phyloP scores from a whole-genome alignment of 192 early-diverging fungal genomes.

The Coemansia sp. region DNA sequence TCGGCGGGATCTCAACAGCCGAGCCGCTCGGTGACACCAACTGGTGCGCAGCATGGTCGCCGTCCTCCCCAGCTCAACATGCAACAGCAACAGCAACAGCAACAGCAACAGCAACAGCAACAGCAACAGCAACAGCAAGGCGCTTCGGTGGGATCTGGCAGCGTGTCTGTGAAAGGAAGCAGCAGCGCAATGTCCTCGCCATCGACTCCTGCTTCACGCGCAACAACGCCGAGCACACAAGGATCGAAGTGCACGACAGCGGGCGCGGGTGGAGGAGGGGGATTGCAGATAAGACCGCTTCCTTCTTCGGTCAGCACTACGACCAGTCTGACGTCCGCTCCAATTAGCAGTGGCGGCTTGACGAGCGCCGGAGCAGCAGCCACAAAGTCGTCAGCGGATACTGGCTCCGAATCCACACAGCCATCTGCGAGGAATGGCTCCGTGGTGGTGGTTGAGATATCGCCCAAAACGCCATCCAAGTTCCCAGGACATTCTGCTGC shows the following conservation, averaged over 20 bases:
- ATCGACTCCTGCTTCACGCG: conserved; percentile 31
- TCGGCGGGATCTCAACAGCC: conserved; percentile 3
- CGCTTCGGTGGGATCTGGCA: not conserved
- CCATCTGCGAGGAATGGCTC: no score
- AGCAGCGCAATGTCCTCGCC: conserved; percentile 11
- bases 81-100: not conserved
- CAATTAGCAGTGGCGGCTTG: not conserved
- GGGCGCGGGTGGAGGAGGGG: not conserved
- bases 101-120: no score
- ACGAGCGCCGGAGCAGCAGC: no score
- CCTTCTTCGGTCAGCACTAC: not conserved
- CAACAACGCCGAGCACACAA: conserved; percentile 32
- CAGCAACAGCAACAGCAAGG: not conserved
- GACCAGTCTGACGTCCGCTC: not conserved
- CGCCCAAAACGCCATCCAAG: not conserved
- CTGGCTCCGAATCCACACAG: no score
- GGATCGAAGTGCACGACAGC: not conserved
- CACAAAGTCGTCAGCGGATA: no score
- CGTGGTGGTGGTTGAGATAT: no score
- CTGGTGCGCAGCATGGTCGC: conserved; percentile 9
- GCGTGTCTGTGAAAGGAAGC: conserved; percentile 10
- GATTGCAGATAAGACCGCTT: not conserved
- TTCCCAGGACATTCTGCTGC: not conserved
- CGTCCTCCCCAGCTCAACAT: conserved; percentile 4
- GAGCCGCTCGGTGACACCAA: conserved; percentile 13